A percentile compares a stretch with the other conserved stretches of the same genome.
These are phyloP conservation scores for Quercus tomentella DNA, from an alignment of 331 rosid genomes.

Conservation along the genomic window DNA sequence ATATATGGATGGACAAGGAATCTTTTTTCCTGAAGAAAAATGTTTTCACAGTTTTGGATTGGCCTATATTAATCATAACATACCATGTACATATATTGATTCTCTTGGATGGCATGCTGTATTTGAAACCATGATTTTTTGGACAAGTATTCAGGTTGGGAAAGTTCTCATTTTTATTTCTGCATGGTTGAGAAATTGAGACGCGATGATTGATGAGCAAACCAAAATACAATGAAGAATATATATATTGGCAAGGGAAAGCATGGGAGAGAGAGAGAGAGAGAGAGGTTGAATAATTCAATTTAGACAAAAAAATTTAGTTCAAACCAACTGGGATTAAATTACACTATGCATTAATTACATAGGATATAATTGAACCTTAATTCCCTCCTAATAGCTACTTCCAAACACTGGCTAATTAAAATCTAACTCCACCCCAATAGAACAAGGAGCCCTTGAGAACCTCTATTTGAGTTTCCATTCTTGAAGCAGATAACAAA, in stretches of 20 bases:
- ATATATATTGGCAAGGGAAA: not conserved
- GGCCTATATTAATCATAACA: no score
- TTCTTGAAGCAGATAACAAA: not conserved
- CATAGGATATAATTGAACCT: not conserved
- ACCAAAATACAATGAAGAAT: not conserved
- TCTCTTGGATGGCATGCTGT: no score
- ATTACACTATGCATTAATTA: not conserved
- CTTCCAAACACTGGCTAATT: not conserved
- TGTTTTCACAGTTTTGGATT: no score
- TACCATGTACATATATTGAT: no score
- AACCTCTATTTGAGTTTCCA: not conserved
- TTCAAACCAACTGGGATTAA: not conserved
- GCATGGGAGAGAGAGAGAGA: no score
- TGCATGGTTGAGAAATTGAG: not conserved
- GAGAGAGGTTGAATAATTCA: not conserved
- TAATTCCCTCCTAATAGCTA: not conserved
- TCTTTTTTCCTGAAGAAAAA: no score
- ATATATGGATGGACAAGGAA: no score
- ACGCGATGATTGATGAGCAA: not conserved
- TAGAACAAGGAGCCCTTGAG: not conserved
- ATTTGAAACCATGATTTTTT: no score
- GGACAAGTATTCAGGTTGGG: no score
- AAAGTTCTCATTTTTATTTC: no score
- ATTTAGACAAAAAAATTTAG: not conserved
- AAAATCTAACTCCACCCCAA: not conserved